These are phyloP conservation scores for Fusarium equiseti DNA, from an alignment of 2,329 filamentous ascomycete species.

Conservation along the genomic window DNA sequence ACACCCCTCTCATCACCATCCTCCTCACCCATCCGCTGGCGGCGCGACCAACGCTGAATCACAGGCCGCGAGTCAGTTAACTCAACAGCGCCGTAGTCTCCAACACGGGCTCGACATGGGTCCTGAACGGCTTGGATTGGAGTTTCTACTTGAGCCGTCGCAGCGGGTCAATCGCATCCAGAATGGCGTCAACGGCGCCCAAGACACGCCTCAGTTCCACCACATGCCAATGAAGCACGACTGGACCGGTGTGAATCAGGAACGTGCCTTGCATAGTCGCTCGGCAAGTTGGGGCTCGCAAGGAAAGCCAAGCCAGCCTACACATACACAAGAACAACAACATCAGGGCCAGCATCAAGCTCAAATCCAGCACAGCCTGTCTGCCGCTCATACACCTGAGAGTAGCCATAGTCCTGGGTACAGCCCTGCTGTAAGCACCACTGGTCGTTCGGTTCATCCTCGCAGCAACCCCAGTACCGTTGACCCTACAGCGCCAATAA, in stretches of 20 bases:
- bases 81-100: conserved; percentile 63
- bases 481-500: conserved; percentile 56
- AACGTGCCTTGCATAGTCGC: conserved; percentile 43
- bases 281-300: conserved; percentile 44
- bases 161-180: conserved; percentile 66
- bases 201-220: conserved; percentile 59
- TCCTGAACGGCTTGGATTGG: conserved; percentile 76
- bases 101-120: conserved; percentile 70
- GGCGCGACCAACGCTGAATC: conserved; percentile 25
- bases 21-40: conserved; percentile 8
- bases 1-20: conserved; percentile 27
- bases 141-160: conserved; percentile 75
- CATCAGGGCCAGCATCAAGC: conserved; percentile 31
- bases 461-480: conserved; percentile 36
- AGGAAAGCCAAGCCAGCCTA: conserved; percentile 30
- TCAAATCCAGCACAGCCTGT: conserved; percentile 27
- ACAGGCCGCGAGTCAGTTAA: conserved; percentile 48
- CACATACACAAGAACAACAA: conserved; percentile 36
- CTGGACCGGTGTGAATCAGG: conserved; percentile 54
- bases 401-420: conserved; percentile 40
- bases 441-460: conserved; percentile 23
- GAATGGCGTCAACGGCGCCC: conserved; percentile 61
- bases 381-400: conserved; percentile 39
- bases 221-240: conserved; percentile 65
- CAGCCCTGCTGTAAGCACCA: conserved; percentile 39